Base-by-base conservation (phyloP, 2,329 filamentous ascomycete species). In the Fusarium begoniae region DNA sequence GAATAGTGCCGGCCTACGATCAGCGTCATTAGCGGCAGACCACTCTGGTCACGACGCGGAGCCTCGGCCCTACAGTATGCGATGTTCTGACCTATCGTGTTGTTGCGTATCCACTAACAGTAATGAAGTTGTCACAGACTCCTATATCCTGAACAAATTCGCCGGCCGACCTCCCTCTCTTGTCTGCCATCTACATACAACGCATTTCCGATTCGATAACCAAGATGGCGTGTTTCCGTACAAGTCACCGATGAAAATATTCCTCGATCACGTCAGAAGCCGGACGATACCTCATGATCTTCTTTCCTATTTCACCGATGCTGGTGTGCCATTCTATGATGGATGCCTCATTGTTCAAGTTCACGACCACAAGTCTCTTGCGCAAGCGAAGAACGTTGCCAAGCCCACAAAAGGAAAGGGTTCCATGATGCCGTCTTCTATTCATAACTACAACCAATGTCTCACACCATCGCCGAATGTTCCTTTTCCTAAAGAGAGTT, bases 151-250 rank as follows among this genome's bases (percentile, higher is more conserved):
- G n/a, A 91, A 90, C 77, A 97, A 95, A 83, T 95, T 92, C 82
- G 87, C 87, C 83, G 79, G 94, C 86, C 87, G 87, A 57, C 90
- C 92, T 14, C 95, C 96, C 0, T 98, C 96, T 8, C 86, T 99
- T 30, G 90, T 96, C 57, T 86, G 99, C 30, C 95, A 98, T 81
- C 86, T 99, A 38, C 92, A 98, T 80, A 88, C 91, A 15, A 94
- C 90, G 9, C 92, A 98, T 83, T 98, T 98, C 80, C 91, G 93
- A 66, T 97, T 99, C 83, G 96, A 98, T 77, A 91, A 95, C 78
- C 96, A 98, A 82, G 95, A 98, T 82, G 94, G 95, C 79, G 96
- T 93, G 80, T 98, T 98, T 78, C 89, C 90, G 10, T 98, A 98
- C 83, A 94, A 94, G 78, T 98, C 95, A 26, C 95, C 96, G 30